Evolutionary conservation across 1,284 basidiomycete genomes (phyloP), one percentile per base, ranked within the genome.

Genomic region (Moesziomyces sp.): DNA sequence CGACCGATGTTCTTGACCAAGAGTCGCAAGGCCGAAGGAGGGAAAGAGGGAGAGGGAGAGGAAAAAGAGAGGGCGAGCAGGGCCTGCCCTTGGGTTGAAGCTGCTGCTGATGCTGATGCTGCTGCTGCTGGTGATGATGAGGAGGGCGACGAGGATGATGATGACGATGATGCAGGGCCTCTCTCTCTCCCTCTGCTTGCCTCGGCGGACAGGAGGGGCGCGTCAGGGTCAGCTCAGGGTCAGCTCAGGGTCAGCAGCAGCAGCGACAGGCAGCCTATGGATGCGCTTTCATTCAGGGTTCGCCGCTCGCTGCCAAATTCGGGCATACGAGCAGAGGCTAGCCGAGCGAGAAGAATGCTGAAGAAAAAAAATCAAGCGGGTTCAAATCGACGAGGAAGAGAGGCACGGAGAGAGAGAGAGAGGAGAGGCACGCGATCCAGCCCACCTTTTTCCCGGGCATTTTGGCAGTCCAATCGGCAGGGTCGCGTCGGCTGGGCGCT

Each of bases 401-500:
- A 18, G 14, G 35, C 35, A 38, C 35, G 14, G 5, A 38, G 14
- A 18, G 14, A 6, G 21, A 38, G 14, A 18, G 14, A 21, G 21
- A 21, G 16, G 16, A 38, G 14, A 18, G 14, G 35, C 35, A 38
- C 35, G 35, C 35, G 35, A 38, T 38, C 19, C 30, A 30, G 30
- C 30, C 30, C 8, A 11, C 8, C 30, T 30, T 2, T 8, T 30
- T 30, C 8, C 11, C 8, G 30, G 30, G 30, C 30, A 30, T 30
- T 30, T 28, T 5, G 28, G 28, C 28, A 28, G 28, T 9, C 48
- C 35, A 18, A 19, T 44, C 40, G 42, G 49, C 54, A 63, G 60
- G 50, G 49, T 63, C 54, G 46, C 50, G 38, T 52, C 60, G 48
- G n/a, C 48, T 51, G 30, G 30, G 30, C 30, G 11, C 30, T 5